These are phyloP conservation scores for Pseudotsuga menziesii DNA, from an alignment of 75 land plant species.

Conservation along the genomic window DNA sequence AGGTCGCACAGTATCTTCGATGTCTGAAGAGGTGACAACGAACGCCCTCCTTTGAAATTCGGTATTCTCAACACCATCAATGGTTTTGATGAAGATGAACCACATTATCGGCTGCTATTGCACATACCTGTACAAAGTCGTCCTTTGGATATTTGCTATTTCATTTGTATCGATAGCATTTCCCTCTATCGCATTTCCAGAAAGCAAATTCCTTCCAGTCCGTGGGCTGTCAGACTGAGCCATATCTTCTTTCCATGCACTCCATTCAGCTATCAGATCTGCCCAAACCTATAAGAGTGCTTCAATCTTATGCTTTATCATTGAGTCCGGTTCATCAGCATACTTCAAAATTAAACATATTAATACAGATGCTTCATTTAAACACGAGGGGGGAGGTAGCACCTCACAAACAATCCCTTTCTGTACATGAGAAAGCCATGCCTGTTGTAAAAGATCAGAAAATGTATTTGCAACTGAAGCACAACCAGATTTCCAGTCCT, in stretches of 20 bases:
- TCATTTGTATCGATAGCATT: neutral
- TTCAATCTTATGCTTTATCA: slow-evolving; percentile 38
- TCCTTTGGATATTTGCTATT: no score
- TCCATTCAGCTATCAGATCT: slow-evolving; percentile 71
- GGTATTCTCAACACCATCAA: no score
- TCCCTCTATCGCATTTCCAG: no score
- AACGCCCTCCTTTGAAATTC: no score
- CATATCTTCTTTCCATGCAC: slow-evolving; percentile 71
- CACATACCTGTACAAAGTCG: no score
- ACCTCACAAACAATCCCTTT: slow-evolving; percentile 22
- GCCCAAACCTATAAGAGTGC: slow-evolving; percentile 61
- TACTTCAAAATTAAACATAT: slow-evolving; percentile 42
- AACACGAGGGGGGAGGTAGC: slow-evolving; percentile 58
- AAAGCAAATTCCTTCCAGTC: neutral
- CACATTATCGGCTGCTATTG: no score
- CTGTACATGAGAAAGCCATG: slow-evolving; percentile 52
- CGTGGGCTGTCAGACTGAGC: neutral
- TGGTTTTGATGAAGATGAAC: no score
- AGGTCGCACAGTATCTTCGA: no score
- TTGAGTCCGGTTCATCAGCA: slow-evolving; percentile 12
- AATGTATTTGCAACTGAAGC: slow-evolving; percentile 38
- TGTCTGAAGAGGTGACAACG: no score
- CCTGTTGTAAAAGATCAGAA: slow-evolving; percentile 63
- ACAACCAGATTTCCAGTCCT: slow-evolving; percentile 39
- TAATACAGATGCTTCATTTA: slow-evolving; percentile 68